Conservation (phyloP, 2,329 filamentous ascomycete genomes). For the Emmonsiellopsis sp. region DNA sequence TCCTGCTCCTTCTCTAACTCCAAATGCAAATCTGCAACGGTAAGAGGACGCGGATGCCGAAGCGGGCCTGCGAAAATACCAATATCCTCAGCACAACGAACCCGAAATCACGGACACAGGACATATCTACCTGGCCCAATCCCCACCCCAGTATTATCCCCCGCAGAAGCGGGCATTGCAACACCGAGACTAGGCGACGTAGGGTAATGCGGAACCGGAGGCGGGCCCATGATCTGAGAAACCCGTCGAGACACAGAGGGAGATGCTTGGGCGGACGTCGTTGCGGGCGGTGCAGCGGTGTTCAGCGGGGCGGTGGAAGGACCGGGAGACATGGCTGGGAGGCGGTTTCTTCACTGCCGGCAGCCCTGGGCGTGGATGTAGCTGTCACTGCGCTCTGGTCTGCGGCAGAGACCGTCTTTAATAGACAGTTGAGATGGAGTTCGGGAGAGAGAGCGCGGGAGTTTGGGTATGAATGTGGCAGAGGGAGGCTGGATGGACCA, state of each 20-base stretch:
- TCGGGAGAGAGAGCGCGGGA: too few relatives aligned
- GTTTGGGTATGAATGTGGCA: too few relatives aligned
- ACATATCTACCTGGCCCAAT: constrained; percentile 29
- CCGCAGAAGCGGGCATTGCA: constrained; percentile 14
- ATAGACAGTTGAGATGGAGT: too few relatives aligned
- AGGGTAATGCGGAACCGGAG: constrained; percentile 22
- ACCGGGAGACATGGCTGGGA: constrained; percentile 5
- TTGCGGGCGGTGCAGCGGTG: too few relatives aligned
- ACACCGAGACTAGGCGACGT: constrained; percentile 18
- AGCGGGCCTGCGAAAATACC: constrained; percentile 53
- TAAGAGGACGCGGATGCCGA: constrained; percentile 78
- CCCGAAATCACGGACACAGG: not conserved
- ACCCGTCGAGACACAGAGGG: constrained; percentile 35
- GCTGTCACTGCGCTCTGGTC: not conserved
- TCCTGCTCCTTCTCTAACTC: constrained; percentile 94
- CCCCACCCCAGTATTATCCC: constrained; percentile 28
- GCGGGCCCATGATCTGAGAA: constrained; percentile 40
- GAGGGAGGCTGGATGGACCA: too few relatives aligned
- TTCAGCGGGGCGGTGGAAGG: too few relatives aligned
- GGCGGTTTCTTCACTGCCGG: not conserved
- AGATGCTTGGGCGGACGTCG: constrained; percentile 20
- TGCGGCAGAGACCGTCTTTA: too few relatives aligned
- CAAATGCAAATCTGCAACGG: constrained; percentile 76
- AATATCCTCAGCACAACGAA: constrained; percentile 2
- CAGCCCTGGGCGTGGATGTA: not conserved